A percentile compares a stretch with the other conserved stretches of the same genome.
Evolutionary conservation across 768 basidiomycete species (phyloP).

Genomic region (Hypsizygus marmoreus): DNA sequence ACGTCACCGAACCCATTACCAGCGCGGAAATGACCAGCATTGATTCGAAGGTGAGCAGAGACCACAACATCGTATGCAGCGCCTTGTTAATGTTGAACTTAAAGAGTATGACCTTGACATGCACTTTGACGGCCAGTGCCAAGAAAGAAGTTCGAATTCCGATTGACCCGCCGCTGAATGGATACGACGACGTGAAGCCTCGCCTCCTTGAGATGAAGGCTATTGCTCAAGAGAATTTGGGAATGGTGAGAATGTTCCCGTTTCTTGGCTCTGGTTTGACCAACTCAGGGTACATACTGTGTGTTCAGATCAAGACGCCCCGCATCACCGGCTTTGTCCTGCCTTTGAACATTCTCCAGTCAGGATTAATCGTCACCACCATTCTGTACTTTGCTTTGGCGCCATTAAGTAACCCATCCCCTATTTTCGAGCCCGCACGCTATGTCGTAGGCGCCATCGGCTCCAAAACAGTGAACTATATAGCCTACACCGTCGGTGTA

Average conservation of each 20-base stretch:
- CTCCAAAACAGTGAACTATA: slow-evolving; percentile 25
- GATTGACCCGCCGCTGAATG: slow-evolving; percentile 70
- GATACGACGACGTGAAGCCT: slow-evolving; percentile 83
- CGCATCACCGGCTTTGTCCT: slow-evolving; percentile 58
- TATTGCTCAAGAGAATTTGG: slow-evolving; percentile 75
- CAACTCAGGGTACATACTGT: neutral
- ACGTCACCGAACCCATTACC: slow-evolving; percentile 53
- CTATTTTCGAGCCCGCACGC: slow-evolving; percentile 34
- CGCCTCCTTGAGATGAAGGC: slow-evolving; percentile 80
- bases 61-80: neutral
- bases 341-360: slow-evolving; percentile 30
- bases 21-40: slow-evolving; percentile 75
- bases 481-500: slow-evolving; percentile 33
- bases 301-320: slow-evolving; percentile 58
- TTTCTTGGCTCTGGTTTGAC: neutral
- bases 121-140: slow-evolving; percentile 51
- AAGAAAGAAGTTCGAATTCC: slow-evolving; percentile 53
- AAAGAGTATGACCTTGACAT: slow-evolving; percentile 68
- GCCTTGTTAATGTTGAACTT: neutral
- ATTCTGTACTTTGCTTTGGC: slow-evolving; percentile 34
- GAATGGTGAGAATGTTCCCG: slow-evolving; percentile 58
- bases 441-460: slow-evolving; percentile 32
- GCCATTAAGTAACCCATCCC: slow-evolving; percentile 24
- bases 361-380: slow-evolving; percentile 25
- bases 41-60: slow-evolving; percentile 55